These are phyloP conservation scores for California macrophylla DNA, from an alignment of 441 rosid species.

Conservation along the genomic window DNA sequence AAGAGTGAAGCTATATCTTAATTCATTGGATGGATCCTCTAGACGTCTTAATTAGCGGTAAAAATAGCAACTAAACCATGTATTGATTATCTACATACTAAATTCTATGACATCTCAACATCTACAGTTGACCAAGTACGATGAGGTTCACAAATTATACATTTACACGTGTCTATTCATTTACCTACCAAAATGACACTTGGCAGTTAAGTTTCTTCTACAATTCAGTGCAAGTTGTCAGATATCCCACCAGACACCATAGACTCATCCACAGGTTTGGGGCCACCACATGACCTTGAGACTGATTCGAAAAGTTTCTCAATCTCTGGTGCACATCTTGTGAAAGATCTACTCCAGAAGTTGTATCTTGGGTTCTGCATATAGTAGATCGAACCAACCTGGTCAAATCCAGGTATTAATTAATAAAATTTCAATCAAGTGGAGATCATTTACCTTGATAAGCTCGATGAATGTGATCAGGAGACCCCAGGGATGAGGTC, in stretches of 20 bases:
- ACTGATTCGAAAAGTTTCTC: constrained; percentile 23
- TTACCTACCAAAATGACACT: too few species aligned
- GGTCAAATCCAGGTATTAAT: not conserved
- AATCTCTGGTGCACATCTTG: constrained; percentile 28
- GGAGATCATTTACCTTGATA: constrained; percentile 20
- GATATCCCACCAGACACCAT: constrained; percentile 22
- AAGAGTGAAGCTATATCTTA: too few species aligned
- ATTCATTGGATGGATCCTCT: too few species aligned
- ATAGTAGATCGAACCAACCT: not conserved
- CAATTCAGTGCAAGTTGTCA: constrained; percentile 19
- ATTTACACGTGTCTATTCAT: not conserved
- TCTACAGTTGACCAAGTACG: not conserved
- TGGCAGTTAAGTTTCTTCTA: not conserved
- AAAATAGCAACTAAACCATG: too few species aligned
- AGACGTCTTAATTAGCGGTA: too few species aligned
- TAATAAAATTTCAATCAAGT: not conserved
- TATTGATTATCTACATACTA: not conserved
- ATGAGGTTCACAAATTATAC: not conserved
- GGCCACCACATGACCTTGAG: constrained; percentile 28
- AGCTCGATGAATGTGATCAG: constrained; percentile 25
- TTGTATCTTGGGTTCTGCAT: constrained; percentile 27
- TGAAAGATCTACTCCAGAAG: constrained; percentile 28
- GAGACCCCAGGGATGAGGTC: constrained; percentile 32
- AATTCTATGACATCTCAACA: not conserved
- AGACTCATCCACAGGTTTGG: constrained; percentile 19